These are phyloP conservation scores for Candida railenensis DNA, from an alignment of 805 yeast species.

Conservation along the genomic window DNA sequence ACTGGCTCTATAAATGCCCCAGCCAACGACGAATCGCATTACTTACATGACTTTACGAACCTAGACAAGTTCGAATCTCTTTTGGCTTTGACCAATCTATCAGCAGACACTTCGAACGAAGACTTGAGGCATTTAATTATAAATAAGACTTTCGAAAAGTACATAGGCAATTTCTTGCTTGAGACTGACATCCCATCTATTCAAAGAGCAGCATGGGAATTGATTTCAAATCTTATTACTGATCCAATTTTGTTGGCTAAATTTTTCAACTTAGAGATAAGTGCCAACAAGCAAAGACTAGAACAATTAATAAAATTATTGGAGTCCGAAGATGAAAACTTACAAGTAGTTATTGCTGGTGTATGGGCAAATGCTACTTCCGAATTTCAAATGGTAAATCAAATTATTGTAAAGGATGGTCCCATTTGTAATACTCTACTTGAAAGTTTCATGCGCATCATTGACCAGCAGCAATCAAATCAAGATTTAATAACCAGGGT, in stretches of 20 bases:
- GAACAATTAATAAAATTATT: conserved; percentile 30
- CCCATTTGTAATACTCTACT: conserved; percentile 16
- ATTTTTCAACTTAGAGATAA: conserved; percentile 53
- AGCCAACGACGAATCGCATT: conserved; percentile 10
- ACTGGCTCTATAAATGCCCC: conserved; percentile 7
- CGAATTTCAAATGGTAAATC: conserved; percentile 35
- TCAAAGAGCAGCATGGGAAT: conserved; percentile 62
- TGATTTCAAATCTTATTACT: conserved; percentile 57
- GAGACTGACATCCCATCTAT: conserved; percentile 40
- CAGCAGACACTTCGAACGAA: conserved; percentile 44
- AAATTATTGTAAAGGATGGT: conserved; percentile 18
- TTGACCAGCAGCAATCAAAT: conserved; percentile 20
- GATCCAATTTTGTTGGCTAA: conserved; percentile 45
- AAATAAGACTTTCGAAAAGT: conserved; percentile 48
- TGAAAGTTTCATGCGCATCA: conserved; percentile 18
- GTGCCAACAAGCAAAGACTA: conserved; percentile 27
- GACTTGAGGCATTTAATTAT: conserved; percentile 37
- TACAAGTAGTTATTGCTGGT: conserved; percentile 35
- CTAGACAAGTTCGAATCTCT: conserved; percentile 55
- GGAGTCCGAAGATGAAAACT: conserved; percentile 26
- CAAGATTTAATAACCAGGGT: conserved; percentile 29
- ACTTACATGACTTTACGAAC: conserved; percentile 28
- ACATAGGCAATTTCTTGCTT: conserved; percentile 39
- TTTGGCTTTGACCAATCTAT: conserved; percentile 66
- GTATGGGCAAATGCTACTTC: conserved; percentile 40